phyloP scores from a whole-genome alignment of 202 grass and related monocot species.

The Sporobolus alterniflorus region DNA sequence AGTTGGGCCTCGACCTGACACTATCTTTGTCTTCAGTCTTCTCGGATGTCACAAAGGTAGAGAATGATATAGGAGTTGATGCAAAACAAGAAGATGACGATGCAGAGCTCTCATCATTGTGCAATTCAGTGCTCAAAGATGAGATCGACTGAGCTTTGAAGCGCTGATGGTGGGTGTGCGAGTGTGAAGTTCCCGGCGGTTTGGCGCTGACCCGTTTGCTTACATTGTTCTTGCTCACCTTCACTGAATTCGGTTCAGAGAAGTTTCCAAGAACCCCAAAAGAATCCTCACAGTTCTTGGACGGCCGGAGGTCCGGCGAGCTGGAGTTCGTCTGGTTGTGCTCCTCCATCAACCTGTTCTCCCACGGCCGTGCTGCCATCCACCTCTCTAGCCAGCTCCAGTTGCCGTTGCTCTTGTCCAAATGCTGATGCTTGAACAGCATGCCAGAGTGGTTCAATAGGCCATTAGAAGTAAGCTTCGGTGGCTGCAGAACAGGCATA shows the following conservation, averaged over 20 bases:
- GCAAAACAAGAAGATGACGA: constrained; percentile 81
- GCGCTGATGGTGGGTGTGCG: constrained; percentile 38
- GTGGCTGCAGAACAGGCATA: constrained; percentile 49
- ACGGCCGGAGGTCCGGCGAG: constrained; percentile 38
- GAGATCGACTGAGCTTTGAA: constrained; percentile 65
- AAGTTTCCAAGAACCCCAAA: constrained; percentile 39
- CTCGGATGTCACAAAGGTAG: constrained; percentile 53
- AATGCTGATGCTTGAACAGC: constrained; percentile 58
- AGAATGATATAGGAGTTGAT: constrained; percentile 73
- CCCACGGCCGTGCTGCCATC: constrained; percentile 94
- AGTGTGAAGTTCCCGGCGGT: constrained; percentile 30
- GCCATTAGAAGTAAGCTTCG: constrained; percentile 50
- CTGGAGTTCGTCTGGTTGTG: constrained; percentile 58
- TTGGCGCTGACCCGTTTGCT: constrained; percentile 68
- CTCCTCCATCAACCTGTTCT: constrained; percentile 88
- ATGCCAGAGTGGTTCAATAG: constrained; percentile 48
- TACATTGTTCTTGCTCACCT: constrained; percentile 73
- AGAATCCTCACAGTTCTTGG: constrained; percentile 52
- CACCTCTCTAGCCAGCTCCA: constrained; percentile 98
- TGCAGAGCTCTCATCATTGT: constrained; percentile 79
- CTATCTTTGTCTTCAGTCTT: constrained; percentile 58
- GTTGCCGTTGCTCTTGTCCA: constrained; percentile 68
- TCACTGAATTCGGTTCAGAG: constrained; percentile 65
- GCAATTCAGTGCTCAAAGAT: constrained; percentile 78
- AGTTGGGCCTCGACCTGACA: constrained; percentile 58